Percentiles rank a stretch among this genome's conserved stretches.
These are phyloP conservation scores for Botrytis fabae DNA, from an alignment of 2,329 filamentous ascomycete genomes.

Conservation along the genomic window DNA sequence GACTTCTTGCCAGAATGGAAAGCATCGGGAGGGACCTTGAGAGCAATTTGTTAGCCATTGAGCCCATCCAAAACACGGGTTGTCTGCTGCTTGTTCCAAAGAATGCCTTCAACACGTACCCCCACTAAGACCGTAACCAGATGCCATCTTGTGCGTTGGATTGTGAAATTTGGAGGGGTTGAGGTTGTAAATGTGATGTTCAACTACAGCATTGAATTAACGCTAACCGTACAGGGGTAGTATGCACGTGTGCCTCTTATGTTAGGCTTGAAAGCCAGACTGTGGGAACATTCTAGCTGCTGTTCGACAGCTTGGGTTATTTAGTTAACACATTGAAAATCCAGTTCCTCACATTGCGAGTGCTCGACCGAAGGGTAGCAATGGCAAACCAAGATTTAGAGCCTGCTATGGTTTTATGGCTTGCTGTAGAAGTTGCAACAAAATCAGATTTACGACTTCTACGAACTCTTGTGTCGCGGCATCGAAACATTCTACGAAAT, in stretches of 20 bases:
- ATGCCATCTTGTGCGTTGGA: conserved; percentile 60
- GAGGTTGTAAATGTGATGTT: conserved; percentile 33
- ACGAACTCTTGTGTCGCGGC: conserved; percentile 56
- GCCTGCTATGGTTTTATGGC: conserved; percentile 67
- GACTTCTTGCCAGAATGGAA: conserved; percentile 99
- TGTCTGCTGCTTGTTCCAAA: neutral
- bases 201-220: conserved; percentile 15
- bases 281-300: conserved; percentile 20
- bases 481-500: conserved; percentile 59
- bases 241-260: neutral
- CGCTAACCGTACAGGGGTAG: conserved; percentile 5
- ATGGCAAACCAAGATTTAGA: conserved; percentile 51
- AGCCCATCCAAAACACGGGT: neutral
- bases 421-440: conserved; percentile 69
- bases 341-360: neutral
- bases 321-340: neutral
- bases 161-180: conserved; percentile 27
- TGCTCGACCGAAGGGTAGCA: conserved; percentile 26
- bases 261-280: neutral
- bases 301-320: conserved; percentile 14
- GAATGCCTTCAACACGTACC: conserved; percentile 55
- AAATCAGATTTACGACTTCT: conserved; percentile 65
- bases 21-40: conserved; percentile 67
- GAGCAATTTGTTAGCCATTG: conserved; percentile 33
- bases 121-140: conserved; percentile 78